Percentiles rank a stretch among this genome's conserved stretches.
Conservation (phyloP, 108 stramenopile species). For the Chaetoceros tenuissimus region DNA sequence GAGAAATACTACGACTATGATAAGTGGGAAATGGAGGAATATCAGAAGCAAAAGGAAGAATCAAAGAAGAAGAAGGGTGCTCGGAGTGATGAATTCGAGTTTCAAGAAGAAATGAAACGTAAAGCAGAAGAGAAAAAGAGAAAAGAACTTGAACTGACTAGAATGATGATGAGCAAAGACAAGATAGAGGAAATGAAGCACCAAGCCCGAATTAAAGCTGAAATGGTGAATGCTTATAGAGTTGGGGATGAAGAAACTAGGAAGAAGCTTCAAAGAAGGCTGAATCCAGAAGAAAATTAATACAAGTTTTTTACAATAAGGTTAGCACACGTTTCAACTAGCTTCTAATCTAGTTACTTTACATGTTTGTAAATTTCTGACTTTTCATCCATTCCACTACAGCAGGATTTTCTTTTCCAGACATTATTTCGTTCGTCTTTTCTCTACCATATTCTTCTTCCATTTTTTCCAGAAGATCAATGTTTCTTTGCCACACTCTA, state of each 20-base stretch:
- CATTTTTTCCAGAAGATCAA: conserved; percentile 42
- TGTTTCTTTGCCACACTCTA: conserved; percentile 68
- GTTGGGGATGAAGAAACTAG: conserved; percentile 61
- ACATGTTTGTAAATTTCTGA: neutral
- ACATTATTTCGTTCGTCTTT: conserved; percentile 28
- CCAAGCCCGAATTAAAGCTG: conserved; percentile 52
- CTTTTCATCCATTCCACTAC: neutral
- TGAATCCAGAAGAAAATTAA: conserved; percentile 43
- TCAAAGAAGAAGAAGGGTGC: conserved; percentile 15
- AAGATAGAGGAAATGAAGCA: conserved; percentile 76
- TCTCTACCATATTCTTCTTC: conserved; percentile 33
- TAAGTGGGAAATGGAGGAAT: conserved; percentile 95
- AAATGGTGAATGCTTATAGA: conserved; percentile 81
- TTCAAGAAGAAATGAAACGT: conserved; percentile 36
- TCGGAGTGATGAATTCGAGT: conserved; percentile 20
- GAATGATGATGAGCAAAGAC: conserved; percentile 47
- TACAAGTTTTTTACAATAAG: neutral
- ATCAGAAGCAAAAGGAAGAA: conserved; percentile 48
- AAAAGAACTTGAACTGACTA: conserved; percentile 34
- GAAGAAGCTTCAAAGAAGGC: conserved; percentile 52
- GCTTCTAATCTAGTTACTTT: too few species aligned
- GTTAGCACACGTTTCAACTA: too few species aligned
- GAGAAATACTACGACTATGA: conserved; percentile 93
- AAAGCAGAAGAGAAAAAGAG: conserved; percentile 27
- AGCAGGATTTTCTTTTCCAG: neutral